Base-by-base conservation (phyloP, 768 basidiomycete genomes). In the Podaxis sp. region DNA sequence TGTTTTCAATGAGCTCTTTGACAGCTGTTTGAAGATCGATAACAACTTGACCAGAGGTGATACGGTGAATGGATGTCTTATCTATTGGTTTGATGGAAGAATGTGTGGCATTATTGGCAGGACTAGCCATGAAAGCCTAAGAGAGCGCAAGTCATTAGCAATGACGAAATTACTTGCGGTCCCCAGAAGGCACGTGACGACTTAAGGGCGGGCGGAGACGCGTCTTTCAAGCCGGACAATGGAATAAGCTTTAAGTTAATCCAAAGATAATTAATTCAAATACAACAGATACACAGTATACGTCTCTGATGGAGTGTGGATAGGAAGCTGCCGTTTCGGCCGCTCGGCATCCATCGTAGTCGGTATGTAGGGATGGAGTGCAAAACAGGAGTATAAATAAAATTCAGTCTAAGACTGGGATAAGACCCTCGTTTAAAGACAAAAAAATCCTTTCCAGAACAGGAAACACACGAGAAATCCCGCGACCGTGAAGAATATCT, bases 1-100 rank as follows among this genome's bases (percentile, higher is more conserved):
- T 92, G 72, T 99, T 99, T 75, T 99, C 97, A 2, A 99, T 85
- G 8, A 98, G 85, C 73, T 99, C 97, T 72, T 98, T 99, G 63
- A 98, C 88, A 1, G 94, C 94, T 0, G 91, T 92, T 71, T 95
- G 94, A 0, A 98, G 83, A 71, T 97, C 94, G 27, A 96, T 81
- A 0, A 98, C 91, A 51, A 98, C 96, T 72, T 98, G 97, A 1
- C 96, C 96, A 2, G 94, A 94, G 0, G 95, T 92, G 58, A 99
- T 92, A 58, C 85, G 81, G 72, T 98, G 97, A 9, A 96, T 80
- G 2, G 95, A 92, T 4, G 81, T 74, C 2, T 77, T 75, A 68
- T 96, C 93, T 66, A 98, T 94, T 4, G 88, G 79, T 63, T 78
- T 80, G 53, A 84, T 83, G 8, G 33, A 33, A 33, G 33, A 33